These are phyloP conservation scores for Centella asiatica DNA, from an alignment of 129 eudicot species.

Conservation along the genomic window DNA sequence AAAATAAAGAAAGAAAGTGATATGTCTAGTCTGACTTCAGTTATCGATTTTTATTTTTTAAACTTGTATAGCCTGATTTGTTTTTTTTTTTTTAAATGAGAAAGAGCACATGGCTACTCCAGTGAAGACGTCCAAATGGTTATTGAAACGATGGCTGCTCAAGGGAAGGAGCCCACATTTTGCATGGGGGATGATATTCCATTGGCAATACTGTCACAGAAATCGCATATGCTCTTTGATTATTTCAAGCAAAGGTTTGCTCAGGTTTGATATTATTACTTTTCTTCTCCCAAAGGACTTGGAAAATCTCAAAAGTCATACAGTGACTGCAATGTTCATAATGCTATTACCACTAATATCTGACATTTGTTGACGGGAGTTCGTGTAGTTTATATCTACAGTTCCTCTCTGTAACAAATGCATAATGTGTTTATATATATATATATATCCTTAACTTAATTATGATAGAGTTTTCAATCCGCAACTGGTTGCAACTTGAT, in stretches of 20 bases:
- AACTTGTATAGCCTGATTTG: not conserved
- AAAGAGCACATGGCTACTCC: slow-evolving; percentile 96
- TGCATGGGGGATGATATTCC: slow-evolving; percentile 99
- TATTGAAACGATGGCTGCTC: slow-evolving; percentile 94
- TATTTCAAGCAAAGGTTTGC: slow-evolving; percentile 99
- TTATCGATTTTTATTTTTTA: no score
- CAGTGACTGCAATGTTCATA: not conserved
- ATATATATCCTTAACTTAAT: no score
- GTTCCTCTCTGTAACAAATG: not conserved
- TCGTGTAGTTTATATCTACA: not conserved
- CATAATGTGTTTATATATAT: no score
- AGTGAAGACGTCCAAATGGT: slow-evolving; percentile 99
- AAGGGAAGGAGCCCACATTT: slow-evolving; percentile 98
- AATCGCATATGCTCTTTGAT: slow-evolving; percentile 88
- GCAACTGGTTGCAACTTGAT: no score
- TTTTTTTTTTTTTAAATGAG: slow-evolving; percentile 4
- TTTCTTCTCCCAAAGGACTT: not conserved
- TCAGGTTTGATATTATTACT: slow-evolving; percentile 45
- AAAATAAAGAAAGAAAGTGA: no score
- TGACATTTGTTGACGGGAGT: not conserved
- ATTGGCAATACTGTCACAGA: slow-evolving; percentile 73
- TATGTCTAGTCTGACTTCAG: not conserved
- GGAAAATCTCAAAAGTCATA: not conserved
- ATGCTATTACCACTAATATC: no score
- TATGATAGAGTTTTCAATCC: no score